Base-by-base conservation (phyloP, 1,284 basidiomycete genomes). In the Mycosarcoma mackinlayi region DNA sequence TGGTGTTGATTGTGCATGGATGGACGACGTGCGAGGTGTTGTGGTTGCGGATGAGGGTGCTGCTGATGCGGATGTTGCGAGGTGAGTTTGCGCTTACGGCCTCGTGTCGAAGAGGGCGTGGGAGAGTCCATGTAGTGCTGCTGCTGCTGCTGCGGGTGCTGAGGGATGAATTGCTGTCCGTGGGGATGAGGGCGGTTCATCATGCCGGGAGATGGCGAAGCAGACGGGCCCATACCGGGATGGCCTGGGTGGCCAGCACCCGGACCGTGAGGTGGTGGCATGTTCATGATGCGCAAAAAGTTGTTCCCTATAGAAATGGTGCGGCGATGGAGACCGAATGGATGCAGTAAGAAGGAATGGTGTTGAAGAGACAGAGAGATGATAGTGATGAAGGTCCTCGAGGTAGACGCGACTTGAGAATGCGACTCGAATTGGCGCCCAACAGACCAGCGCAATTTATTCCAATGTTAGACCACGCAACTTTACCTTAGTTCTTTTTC, bases 41-140 rank as follows among this genome's bases (percentile, higher is more conserved):
- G 59, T 16, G 35, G 47, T 4, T 55, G 52, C 8, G 19, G 41
- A 8, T 34, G 49, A 4, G 23, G 39, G 28, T 38, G 35, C 37
- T 42, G 53, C 19, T 56, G 60, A 23, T 57, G 58, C 16, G 46
- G 46, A 18, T 52, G 31, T 11, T 62, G 69, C 14, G 52, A 25
- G 18, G 69, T 62, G 56, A 67, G 59, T 25, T 67, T 67, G 35
- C 69, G 69, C 34, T 72, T 72, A 21, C 69, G 58, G 1, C 69
- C 69, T 2, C 69, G 63, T 24, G 31, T 49, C 19, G 68, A 56
- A 23, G 61, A 19, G 5, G 68, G 52, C 1, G 61, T 60, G 25
- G 57, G 68, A 18, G 58, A 60, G 55, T 72, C 68, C 23, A 67
- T 49, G 47, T 63, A 63, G 28, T 54, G 54, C 40, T 62, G 48